Percentiles rank a stretch among this genome's conserved stretches.
Conservation (phyloP, 1,139 yeast species). For the Pichia norvegensis region DNA sequence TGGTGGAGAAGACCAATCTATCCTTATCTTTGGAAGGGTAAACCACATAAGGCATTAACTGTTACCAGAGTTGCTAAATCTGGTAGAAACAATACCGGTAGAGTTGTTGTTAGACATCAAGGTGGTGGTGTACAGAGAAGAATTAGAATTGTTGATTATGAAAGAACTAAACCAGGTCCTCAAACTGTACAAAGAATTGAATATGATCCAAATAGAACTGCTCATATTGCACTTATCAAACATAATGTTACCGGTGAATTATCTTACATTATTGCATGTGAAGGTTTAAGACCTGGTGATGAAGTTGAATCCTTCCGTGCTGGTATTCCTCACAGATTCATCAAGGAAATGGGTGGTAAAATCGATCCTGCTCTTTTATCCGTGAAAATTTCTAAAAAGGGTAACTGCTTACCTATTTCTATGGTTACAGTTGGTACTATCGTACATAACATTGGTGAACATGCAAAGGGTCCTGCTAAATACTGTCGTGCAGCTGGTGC, state of each 20-base stretch:
- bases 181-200: conserved; percentile 84
- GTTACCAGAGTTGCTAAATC: conserved; percentile 64
- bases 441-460: conserved; percentile 79
- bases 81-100: conserved; percentile 88
- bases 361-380: conserved; percentile 88
- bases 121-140: conserved; percentile 97
- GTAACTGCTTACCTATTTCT: conserved; percentile 85
- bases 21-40: conserved; percentile 78
- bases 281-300: conserved; percentile 91
- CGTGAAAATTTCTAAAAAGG: conserved; percentile 82
- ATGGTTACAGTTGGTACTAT: conserved; percentile 94
- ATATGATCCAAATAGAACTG: conserved; percentile 91
- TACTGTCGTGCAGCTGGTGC: conserved; percentile 93
- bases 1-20: conserved; percentile 87
- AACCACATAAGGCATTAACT: conserved; percentile 72
- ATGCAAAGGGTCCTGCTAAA: conserved; percentile 76
- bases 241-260: conserved; percentile 54
- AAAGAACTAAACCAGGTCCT: conserved; percentile 58
- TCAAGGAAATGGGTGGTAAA: conserved; percentile 78
- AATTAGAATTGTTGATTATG: conserved; percentile 72
- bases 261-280: conserved; percentile 82
- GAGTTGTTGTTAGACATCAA: conserved; percentile 84
- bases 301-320: conserved; percentile 78
- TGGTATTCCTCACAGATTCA: conserved; percentile 76
- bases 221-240: conserved; percentile 82